phyloP scores from a whole-genome alignment of 495 filamentous ascomycete genomes.

The Penicillium steckii region DNA sequence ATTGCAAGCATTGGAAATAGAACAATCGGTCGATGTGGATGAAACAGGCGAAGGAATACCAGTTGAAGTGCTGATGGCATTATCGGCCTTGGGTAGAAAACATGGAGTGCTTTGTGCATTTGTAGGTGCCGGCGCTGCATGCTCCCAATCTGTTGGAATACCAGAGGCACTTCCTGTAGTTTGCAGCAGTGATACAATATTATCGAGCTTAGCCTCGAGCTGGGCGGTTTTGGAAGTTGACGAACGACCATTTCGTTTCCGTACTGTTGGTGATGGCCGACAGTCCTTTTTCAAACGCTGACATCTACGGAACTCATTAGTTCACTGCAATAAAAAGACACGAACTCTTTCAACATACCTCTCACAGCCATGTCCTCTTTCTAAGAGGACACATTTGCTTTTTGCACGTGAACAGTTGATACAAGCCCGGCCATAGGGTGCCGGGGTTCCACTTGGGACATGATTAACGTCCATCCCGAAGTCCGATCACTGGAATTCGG shows the following conservation, averaged over 20 bases:
- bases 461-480: slow-evolving; percentile 17
- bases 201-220: slow-evolving; percentile 53
- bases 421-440: slow-evolving; percentile 50
- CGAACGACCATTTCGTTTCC: slow-evolving; percentile 31
- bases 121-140: background rate
- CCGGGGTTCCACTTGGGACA: slow-evolving; percentile 20
- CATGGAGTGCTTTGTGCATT: background rate
- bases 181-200: slow-evolving; percentile 46
- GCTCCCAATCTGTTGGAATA: slow-evolving; percentile 15
- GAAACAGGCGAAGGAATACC: slow-evolving; percentile 19
- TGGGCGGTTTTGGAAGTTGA: slow-evolving; percentile 31
- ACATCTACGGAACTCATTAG: slow-evolving; percentile 37
- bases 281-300: slow-evolving; percentile 46
- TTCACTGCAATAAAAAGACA: background rate
- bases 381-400: slow-evolving; percentile 51
- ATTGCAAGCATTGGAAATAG: slow-evolving; percentile 8
- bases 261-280: slow-evolving; percentile 29
- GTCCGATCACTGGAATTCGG: slow-evolving; percentile 18
- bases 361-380: slow-evolving; percentile 42
- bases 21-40: slow-evolving; percentile 2
- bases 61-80: background rate
- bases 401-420: slow-evolving; percentile 55
- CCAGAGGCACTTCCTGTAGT: slow-evolving; percentile 16
- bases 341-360: slow-evolving; percentile 28
- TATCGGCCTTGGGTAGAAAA: background rate